Conservation (phyloP, 176 grass and related monocot species). For the Phoenix roebelenii region DNA sequence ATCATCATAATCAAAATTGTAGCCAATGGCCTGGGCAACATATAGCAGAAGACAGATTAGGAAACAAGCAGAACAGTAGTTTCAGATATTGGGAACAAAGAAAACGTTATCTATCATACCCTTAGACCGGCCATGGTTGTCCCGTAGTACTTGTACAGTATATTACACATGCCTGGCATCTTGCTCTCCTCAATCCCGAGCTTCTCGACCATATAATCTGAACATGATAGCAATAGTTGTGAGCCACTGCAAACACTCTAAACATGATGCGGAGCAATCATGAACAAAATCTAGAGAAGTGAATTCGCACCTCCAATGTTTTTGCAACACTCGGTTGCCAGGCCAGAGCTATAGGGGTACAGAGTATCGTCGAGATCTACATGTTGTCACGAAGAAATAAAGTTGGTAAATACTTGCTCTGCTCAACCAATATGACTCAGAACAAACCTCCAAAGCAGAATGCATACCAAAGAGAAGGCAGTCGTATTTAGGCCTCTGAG, state of each 20-base stretch:
- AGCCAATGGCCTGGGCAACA: constrained; percentile 54
- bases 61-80: neutral
- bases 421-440: too few relatives aligned
- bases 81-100: neutral
- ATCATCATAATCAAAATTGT: constrained; percentile 67
- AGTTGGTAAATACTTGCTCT: too few relatives aligned
- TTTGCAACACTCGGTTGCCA: constrained; percentile 44
- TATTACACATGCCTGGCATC: constrained; percentile 45
- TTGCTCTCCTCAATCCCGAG: constrained; percentile 54
- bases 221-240: neutral
- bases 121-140: constrained; percentile 83
- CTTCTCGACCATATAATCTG: constrained; percentile 78
- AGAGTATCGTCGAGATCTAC: constrained; percentile 82
- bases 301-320: constrained; percentile 65
- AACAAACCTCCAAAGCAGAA: too few relatives aligned
- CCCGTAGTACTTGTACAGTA: constrained; percentile 92
- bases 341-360: constrained; percentile 64
- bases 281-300: neutral
- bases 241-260: too few relatives aligned
- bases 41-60: neutral
- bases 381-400: too few relatives aligned
- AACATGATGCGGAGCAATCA: neutral
- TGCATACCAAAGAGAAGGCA: constrained; percentile 81
- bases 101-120: constrained; percentile 20
- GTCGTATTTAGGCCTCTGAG: constrained; percentile 39